Conservation (phyloP, 352 stramenopile genomes). For the Phytophthora tentaculata region DNA sequence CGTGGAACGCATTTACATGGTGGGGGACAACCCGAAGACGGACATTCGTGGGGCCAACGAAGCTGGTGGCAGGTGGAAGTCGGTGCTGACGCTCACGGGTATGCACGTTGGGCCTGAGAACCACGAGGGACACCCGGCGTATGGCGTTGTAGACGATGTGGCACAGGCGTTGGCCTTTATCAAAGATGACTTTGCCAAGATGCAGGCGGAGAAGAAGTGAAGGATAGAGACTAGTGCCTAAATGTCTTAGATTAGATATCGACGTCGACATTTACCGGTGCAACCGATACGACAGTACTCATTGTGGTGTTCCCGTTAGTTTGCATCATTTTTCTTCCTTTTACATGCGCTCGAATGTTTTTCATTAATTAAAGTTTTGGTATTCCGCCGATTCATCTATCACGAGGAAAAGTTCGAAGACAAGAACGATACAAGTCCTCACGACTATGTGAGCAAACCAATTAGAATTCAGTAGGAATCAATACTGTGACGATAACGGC, state of each 20-base stretch:
- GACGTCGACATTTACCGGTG: neutral
- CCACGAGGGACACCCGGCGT: constrained; percentile 66
- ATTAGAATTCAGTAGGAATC: no score
- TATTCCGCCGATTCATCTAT: no score
- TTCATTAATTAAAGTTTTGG: no score
- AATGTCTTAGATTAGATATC: neutral
- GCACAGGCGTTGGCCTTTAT: constrained; percentile 75
- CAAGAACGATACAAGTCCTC: no score
- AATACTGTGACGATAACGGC: no score
- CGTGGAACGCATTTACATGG: constrained; percentile 86
- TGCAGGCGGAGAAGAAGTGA: constrained; percentile 20
- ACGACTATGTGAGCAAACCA: no score
- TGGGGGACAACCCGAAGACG: constrained; percentile 85
- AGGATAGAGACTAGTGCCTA: neutral
- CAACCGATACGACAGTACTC: no score
- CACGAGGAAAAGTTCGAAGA: no score
- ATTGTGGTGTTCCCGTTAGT: no score
- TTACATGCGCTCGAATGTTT: no score
- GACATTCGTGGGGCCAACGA: constrained; percentile 85
- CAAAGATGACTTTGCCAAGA: constrained; percentile 69
- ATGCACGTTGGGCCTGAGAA: constrained; percentile 81
- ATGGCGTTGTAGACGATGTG: constrained; percentile 80
- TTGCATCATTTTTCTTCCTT: no score
- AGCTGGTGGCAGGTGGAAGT: constrained; percentile 80
- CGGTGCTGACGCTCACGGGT: constrained; percentile 82